phyloP scores from a whole-genome alignment of 2,329 filamentous ascomycete species.

The Diaporthe sp. region DNA sequence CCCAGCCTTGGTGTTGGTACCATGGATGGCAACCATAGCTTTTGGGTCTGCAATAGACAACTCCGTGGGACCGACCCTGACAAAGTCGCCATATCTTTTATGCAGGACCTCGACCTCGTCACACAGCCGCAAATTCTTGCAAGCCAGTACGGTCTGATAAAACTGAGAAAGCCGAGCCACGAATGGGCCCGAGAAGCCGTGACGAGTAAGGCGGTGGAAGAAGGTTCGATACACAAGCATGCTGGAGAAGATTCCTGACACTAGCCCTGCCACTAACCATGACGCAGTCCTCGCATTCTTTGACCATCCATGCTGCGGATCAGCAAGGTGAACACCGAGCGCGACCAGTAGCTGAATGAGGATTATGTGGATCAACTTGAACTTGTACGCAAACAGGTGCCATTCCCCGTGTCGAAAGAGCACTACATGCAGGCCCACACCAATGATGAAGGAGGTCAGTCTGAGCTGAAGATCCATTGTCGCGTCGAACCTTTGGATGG shows the following conservation, averaged over 20 bases:
- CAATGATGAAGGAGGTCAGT: background rate
- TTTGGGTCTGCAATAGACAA: conserved; percentile 22
- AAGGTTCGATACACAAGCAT: background rate
- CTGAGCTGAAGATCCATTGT: background rate
- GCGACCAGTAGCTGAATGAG: background rate
- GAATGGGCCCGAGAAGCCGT: background rate
- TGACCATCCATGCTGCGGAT: background rate
- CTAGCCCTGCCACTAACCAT: background rate
- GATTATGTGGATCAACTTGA: background rate
- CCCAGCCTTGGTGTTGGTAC: conserved; percentile 32
- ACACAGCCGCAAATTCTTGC: background rate
- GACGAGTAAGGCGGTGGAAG: conserved; percentile 3
- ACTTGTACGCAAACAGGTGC: background rate
- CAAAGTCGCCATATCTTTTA: conserved; percentile 9
- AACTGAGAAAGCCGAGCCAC: background rate
- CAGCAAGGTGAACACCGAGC: background rate
- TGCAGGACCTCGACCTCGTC: conserved; percentile 3
- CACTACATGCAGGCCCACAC: background rate
- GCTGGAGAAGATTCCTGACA: background rate
- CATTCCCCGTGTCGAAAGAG: conserved; percentile 2
- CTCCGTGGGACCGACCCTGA: background rate
- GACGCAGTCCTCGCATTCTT: background rate
- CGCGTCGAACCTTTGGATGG: background rate
- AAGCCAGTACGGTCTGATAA: background rate
- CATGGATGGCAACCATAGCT: conserved; percentile 38